Base-by-base conservation (phyloP, 768 basidiomycete species). In the Trametes cubensis region DNA sequence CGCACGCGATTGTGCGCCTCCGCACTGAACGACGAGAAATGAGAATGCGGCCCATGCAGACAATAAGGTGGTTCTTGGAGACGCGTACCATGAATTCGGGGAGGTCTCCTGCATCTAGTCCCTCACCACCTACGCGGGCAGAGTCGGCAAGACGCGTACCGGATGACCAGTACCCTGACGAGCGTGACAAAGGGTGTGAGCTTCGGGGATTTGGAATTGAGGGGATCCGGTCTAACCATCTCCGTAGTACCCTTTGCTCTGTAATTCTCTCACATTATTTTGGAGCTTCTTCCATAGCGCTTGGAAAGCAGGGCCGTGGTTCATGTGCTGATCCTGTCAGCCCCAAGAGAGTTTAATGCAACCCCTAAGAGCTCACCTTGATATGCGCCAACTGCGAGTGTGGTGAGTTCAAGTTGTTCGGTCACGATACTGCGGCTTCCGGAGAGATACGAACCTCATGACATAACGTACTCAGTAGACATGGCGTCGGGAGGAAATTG, bases 271-370 rank as follows among this genome's bases (percentile, higher is more conserved):
- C 4, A 93, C 88, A 70, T 94, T 89, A 28, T 73, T 74, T 28
- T 81, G 77, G 17, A 94, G 81, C 64, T 80, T 82, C 30, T 74
- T 78, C 89, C 92, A 92, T 3, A 92, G 78, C 13, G 83, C 78
- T 75, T 92, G 91, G 71, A 94, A 94, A 0, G 78, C 84, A 6
- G 84, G 77, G 0, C 89, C 88, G 67, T 94, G 92, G 66, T 94
- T 80, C 89, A 88, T 88, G 72, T 94, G 86, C 90, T 92, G 28
- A 7, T 20, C 52, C 38, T 20, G 23, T 64, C 44, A 28, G 46
- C 4, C 17, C 7, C n/a, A n/a, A 42, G 34, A 18, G 56, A 13
- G 39, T 50, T 6, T 11, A 41, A 48, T 15, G 15, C 15, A 18
- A 10, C 42, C 18, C 55, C 6, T 50, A 18, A 14, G 48, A 44